A percentile compares a stretch with the other conserved stretches of the same genome.
Conservation (phyloP, 805 yeast genomes). For the Saturnispora sekii region DNA sequence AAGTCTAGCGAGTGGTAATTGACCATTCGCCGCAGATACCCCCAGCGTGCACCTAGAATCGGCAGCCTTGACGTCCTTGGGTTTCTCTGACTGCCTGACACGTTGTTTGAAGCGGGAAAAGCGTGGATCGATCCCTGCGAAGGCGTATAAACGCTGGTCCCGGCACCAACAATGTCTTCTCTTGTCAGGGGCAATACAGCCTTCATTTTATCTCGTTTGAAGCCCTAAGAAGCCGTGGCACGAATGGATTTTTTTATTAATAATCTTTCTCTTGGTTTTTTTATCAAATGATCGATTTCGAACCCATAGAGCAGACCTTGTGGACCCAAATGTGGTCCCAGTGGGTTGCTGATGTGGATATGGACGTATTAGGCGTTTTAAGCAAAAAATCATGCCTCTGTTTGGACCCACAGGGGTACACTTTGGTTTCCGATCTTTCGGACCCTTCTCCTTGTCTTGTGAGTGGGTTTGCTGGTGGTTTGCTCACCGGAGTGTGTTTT, state of each 20-base stretch:
- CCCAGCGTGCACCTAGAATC: too few relatives aligned
- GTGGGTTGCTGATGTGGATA: neutral
- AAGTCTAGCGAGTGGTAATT: conserved; percentile 79
- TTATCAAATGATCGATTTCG: neutral
- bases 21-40: conserved; percentile 35
- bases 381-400: conserved; percentile 22
- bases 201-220: neutral
- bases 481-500: conserved; percentile 29
- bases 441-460: conserved; percentile 46
- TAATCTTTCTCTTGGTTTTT: neutral
- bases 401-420: conserved; percentile 35
- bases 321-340: conserved; percentile 2
- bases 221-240: neutral
- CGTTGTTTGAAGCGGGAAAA: neutral
- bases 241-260: neutral
- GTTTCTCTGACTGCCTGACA: too few relatives aligned
- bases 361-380: too few relatives aligned
- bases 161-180: conserved; percentile 12
- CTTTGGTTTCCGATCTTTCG: conserved; percentile 29
- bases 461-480: conserved; percentile 33
- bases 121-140: conserved; percentile 13
- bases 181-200: conserved; percentile 13
- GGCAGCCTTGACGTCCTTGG: too few relatives aligned
- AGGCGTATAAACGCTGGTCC: conserved; percentile 3
- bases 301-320: neutral